phyloP scores from a whole-genome alignment of 2,329 filamentous ascomycete genomes.

The Drechslerella dactyloides region DNA sequence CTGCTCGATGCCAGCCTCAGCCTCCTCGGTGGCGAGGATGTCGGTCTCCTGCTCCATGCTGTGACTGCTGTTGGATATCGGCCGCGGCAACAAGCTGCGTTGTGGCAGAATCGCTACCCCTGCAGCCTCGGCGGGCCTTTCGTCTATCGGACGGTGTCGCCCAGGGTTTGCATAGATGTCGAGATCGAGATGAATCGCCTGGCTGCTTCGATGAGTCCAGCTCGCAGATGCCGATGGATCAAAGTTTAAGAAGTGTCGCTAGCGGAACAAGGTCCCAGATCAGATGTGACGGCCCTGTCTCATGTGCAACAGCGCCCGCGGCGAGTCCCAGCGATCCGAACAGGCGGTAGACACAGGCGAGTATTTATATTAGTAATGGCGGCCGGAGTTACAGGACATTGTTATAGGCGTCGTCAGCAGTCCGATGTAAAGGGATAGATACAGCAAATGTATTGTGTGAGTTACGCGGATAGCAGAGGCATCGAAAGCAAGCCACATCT shows the following conservation, averaged over 20 bases:
- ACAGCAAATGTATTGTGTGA: background rate
- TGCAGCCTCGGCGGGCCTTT: background rate
- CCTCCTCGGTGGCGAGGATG: constrained; percentile 23
- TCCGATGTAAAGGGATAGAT: background rate
- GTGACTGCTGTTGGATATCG: background rate
- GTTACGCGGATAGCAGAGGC: too few species aligned
- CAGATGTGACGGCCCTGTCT: background rate
- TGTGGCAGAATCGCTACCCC: constrained; percentile 7
- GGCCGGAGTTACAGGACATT: background rate
- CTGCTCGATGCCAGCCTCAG: constrained; percentile 9
- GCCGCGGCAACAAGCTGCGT: constrained; percentile 29
- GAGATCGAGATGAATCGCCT: too few species aligned
- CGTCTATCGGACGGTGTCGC: background rate
- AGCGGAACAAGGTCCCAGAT: background rate
- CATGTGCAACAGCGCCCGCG: background rate
- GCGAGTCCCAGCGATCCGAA: background rate
- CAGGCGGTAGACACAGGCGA: background rate
- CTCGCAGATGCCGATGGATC: too few species aligned
- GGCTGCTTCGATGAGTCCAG: too few species aligned
- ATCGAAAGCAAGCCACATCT: background rate
- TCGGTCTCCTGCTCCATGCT: constrained; percentile 25
- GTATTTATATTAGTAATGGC: background rate
- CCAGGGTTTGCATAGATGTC: background rate
- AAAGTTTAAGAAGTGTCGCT: too few species aligned
- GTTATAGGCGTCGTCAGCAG: background rate